These are phyloP conservation scores for Xylariales sp. DNA, from an alignment of 2,329 filamentous ascomycete genomes.

Conservation along the genomic window DNA sequence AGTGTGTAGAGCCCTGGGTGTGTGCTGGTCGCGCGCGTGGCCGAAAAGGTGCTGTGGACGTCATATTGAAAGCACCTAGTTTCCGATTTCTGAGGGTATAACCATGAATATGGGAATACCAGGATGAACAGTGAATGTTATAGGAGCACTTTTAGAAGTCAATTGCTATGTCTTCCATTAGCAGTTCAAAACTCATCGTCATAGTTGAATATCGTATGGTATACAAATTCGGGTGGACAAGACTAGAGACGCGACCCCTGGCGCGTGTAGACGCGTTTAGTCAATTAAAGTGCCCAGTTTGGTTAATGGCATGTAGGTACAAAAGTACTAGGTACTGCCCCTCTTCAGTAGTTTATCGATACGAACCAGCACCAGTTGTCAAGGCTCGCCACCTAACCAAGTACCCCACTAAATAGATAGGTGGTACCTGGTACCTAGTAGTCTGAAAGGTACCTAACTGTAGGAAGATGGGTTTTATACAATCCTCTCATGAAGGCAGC, in stretches of 20 bases:
- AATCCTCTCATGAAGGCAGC: not conserved
- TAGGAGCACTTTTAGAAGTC: not conserved
- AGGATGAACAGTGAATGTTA: not conserved
- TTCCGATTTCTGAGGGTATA: not conserved
- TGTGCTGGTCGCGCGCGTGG: conserved; percentile 77
- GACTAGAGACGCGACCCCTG: conserved; percentile 26
- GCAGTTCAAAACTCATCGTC: conserved; percentile 4
- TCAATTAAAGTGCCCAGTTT: conserved; percentile 37
- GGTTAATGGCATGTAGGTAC: not conserved
- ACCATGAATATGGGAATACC: too few relatives aligned
- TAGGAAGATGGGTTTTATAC: not conserved
- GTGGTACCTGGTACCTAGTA: too few relatives aligned
- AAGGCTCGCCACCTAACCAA: too few relatives aligned
- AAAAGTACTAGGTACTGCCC: conserved; percentile 6
- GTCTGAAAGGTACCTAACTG: too few relatives aligned
- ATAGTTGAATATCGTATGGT: conserved; percentile 9
- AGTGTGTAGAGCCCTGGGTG: conserved; percentile 85
- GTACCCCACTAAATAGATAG: too few relatives aligned
- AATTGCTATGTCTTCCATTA: conserved; percentile 19
- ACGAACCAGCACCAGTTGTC: conserved; percentile 2
- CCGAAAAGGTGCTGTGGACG: conserved; percentile 57
- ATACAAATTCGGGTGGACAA: conserved; percentile 18
- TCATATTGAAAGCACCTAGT: conserved; percentile 46
- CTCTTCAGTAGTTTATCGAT: conserved; percentile 1
- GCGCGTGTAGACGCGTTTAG: conserved; percentile 33